Percentiles rank a stretch among this genome's conserved stretches.
Conservation (phyloP, 176 grass and related monocot genomes). For the Aegilops bicornis region DNA sequence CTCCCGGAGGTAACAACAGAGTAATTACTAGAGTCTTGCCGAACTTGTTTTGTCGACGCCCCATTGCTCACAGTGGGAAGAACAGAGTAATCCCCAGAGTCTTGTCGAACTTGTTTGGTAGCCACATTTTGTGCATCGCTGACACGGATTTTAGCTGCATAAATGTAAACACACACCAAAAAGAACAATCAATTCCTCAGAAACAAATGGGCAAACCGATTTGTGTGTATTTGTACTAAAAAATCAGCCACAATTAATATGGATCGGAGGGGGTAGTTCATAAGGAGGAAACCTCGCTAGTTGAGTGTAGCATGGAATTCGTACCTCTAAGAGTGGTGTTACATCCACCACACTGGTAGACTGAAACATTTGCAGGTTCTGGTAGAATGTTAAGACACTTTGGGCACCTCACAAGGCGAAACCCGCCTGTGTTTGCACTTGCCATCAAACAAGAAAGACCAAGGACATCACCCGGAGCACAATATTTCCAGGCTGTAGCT, state of each 20-base stretch:
- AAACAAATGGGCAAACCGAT: neutral
- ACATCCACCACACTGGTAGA: constrained; percentile 80
- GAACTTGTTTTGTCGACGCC: constrained; percentile 34
- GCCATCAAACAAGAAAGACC: constrained; percentile 43
- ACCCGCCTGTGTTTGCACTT: constrained; percentile 9
- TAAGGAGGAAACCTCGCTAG: neutral
- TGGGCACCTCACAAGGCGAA: constrained; percentile 81
- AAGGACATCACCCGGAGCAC: constrained; percentile 32
- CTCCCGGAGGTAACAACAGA: constrained; percentile 26
- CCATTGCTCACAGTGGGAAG: constrained; percentile 5
- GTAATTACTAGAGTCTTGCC: constrained; percentile 21
- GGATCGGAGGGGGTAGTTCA: too few species aligned
- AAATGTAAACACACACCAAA: neutral
- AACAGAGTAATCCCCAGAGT: constrained; percentile 10
- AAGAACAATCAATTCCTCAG: constrained; percentile 12
- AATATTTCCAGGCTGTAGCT: neutral
- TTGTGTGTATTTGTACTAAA: neutral
- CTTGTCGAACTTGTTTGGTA: constrained; percentile 30
- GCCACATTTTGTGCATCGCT: constrained; percentile 31
- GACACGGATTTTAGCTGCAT: constrained; percentile 60
- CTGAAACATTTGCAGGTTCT: constrained; percentile 47
- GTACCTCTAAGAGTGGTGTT: constrained; percentile 72
- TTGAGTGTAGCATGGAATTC: constrained; percentile 22
- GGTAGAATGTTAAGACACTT: constrained; percentile 70
- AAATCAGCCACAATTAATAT: too few species aligned